These are phyloP conservation scores for Talinum fruticosum DNA, from an alignment of 148 eudicot genomes.

Conservation along the genomic window DNA sequence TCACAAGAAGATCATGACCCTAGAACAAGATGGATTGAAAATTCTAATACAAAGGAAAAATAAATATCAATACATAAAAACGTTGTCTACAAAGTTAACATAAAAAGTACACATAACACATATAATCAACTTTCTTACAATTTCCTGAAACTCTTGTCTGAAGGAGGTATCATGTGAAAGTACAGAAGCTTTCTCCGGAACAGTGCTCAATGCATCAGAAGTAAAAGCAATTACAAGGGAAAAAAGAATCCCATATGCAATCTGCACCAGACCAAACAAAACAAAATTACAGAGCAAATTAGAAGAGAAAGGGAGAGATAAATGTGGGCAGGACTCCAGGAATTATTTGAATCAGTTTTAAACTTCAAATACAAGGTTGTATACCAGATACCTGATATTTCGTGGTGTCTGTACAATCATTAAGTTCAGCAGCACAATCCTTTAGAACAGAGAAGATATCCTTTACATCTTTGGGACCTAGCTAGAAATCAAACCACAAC, in stretches of 20 bases:
- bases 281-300: slow-evolving; percentile 8
- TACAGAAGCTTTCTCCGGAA: slow-evolving; percentile 60
- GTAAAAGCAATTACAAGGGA: slow-evolving; percentile 76
- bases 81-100: background rate
- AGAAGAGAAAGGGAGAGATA: background rate
- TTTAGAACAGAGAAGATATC: slow-evolving; percentile 63
- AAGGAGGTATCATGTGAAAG: slow-evolving; percentile 72
- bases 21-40: background rate
- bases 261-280: slow-evolving; percentile 48
- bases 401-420: slow-evolving; percentile 46
- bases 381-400: slow-evolving; percentile 65
- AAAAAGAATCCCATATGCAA: slow-evolving; percentile 73
- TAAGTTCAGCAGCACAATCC: slow-evolving; percentile 66
- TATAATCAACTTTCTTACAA: slow-evolving; percentile 44
- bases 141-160: slow-evolving; percentile 80
- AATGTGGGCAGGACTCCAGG: background rate
- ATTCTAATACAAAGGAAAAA: background rate
- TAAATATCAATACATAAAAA: background rate
- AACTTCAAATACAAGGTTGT: background rate
- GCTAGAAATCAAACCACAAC: slow-evolving; percentile 12
- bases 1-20: slow-evolving; percentile 1
- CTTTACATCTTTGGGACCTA: slow-evolving; percentile 86
- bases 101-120: slow-evolving; percentile 23
- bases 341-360: background rate
- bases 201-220: slow-evolving; percentile 84